A percentile compares a stretch with the other conserved stretches of the same genome.
These are phyloP conservation scores for Colletotrichum scovillei DNA, from an alignment of 2,329 filamentous ascomycete genomes.

Conservation along the genomic window DNA sequence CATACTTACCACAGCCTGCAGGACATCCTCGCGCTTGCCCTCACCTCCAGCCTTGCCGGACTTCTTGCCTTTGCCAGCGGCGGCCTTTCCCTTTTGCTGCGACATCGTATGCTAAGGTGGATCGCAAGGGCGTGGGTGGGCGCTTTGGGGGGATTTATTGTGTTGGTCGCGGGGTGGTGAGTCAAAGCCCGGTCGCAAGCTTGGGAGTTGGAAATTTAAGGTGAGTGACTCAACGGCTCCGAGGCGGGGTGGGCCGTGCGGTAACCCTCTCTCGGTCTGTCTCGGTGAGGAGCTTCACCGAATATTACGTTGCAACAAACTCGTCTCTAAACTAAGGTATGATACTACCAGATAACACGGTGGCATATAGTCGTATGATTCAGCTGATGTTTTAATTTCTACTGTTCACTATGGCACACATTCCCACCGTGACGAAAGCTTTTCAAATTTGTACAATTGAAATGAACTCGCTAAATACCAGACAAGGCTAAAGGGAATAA, in stretches of 20 bases:
- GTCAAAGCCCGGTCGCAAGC: constrained; percentile 18
- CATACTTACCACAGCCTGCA: constrained; percentile 65
- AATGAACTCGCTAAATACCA: too few species aligned
- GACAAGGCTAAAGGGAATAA: too few species aligned
- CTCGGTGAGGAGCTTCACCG: constrained; percentile 13
- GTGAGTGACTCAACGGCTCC: constrained; percentile 35
- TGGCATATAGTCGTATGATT: too few species aligned
- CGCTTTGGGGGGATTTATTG: constrained; percentile 1
- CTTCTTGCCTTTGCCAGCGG: constrained; percentile 63
- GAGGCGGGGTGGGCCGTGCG: constrained; percentile 27
- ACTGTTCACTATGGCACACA: too few species aligned
- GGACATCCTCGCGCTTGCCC: constrained; percentile 66
- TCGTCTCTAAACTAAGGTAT: too few species aligned
- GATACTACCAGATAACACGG: too few species aligned
- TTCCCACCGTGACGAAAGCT: too few species aligned
- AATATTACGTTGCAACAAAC: background rate
- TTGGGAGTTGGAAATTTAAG: constrained; percentile 33
- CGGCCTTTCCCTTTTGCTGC: constrained; percentile 53
- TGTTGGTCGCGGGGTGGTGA: constrained; percentile 22
- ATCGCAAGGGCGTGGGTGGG: constrained; percentile 24
- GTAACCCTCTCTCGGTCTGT: constrained; percentile 7
- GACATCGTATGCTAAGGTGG: constrained; percentile 51
- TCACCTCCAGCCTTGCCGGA: constrained; percentile 62
- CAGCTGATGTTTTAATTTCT: too few species aligned
- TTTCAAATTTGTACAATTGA: too few species aligned